Evolutionary conservation across 176 grass and related monocot genomes (phyloP).

Genomic region (Metroxylon sagu): DNA sequence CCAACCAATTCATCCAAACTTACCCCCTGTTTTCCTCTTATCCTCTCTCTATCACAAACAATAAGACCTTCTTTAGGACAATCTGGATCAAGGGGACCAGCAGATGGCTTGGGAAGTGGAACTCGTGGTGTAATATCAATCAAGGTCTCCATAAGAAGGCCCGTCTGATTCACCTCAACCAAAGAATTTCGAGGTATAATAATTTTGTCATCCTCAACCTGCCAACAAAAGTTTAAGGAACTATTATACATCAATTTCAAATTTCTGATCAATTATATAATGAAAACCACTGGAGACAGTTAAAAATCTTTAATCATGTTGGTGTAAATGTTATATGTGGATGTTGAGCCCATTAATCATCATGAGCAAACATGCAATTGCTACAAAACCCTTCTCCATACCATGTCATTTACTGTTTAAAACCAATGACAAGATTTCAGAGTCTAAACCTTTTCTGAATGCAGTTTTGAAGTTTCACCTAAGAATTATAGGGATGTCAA

Average conservation of each 20-base stretch:
- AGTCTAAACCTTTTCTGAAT: neutral
- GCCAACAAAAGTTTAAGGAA: slow-evolving; percentile 1
- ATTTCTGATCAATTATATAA: too few relatives aligned
- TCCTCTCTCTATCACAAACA: slow-evolving; percentile 78
- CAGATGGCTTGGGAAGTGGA: slow-evolving; percentile 69
- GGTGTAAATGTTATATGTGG: too few relatives aligned
- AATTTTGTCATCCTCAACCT: slow-evolving; percentile 95
- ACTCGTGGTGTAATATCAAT: slow-evolving; percentile 86
- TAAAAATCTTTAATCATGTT: too few relatives aligned
- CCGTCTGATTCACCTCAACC: slow-evolving; percentile 92
- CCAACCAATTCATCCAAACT: slow-evolving; percentile 88
- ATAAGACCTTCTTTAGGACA: slow-evolving; percentile 78
- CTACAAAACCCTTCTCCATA: neutral
- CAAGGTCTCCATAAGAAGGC: slow-evolving; percentile 93
- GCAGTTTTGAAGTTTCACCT: neutral
- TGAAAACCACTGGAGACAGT: too few relatives aligned
- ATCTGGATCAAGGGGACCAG: slow-evolving; percentile 57
- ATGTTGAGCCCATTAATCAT: too few relatives aligned
- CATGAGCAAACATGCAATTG: too few relatives aligned
- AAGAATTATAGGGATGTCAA: neutral
- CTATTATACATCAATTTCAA: too few relatives aligned
- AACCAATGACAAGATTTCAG: neutral
- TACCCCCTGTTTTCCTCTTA: slow-evolving; percentile 77
- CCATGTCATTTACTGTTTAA: neutral
- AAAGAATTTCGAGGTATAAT: slow-evolving; percentile 77